Evolutionary conservation across 306 rosid species (phyloP).

Genomic region (Pyrus pyrifolia): DNA sequence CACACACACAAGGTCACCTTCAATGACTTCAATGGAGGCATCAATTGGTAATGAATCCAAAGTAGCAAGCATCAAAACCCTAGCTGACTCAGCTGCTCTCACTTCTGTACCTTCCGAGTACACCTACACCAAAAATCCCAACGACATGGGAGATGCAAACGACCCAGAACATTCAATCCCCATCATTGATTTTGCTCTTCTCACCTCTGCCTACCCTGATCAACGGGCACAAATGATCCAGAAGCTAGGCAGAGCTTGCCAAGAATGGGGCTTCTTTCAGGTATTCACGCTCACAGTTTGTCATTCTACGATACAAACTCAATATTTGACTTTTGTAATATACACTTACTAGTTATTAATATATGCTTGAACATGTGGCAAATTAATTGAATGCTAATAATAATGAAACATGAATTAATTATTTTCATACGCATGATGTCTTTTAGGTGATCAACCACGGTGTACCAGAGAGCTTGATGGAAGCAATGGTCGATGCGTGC

Average conservation of each 20-base stretch:
- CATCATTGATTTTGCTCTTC: slow-evolving; percentile 22
- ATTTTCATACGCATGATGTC: not conserved
- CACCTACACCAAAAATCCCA: slow-evolving; percentile 12
- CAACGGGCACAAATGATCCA: slow-evolving; percentile 16
- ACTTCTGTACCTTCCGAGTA: slow-evolving; percentile 32
- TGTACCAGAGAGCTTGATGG: slow-evolving; percentile 23
- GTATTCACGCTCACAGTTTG: not conserved
- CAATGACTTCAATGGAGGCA: not conserved
- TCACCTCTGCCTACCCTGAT: not conserved
- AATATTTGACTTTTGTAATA: too few species aligned
- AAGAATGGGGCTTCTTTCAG: slow-evolving; percentile 34
- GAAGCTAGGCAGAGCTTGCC: slow-evolving; percentile 24
- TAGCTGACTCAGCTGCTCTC: slow-evolving; percentile 35
- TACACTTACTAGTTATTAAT: too few species aligned
- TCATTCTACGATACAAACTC: too few species aligned
- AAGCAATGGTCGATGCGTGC: slow-evolving; percentile 20
- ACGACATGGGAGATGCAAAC: slow-evolving; percentile 21
- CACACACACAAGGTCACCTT: not conserved
- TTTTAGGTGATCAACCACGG: slow-evolving; percentile 25
- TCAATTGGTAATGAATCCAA: not conserved
- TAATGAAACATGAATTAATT: not conserved
- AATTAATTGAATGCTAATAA: not conserved
- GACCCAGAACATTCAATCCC: slow-evolving; percentile 32
- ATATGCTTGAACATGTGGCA: not conserved
- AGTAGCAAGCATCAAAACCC: slow-evolving; percentile 13